phyloP scores from a whole-genome alignment of 2,329 filamentous ascomycete species.

The Arthrobotrys megalospora region DNA sequence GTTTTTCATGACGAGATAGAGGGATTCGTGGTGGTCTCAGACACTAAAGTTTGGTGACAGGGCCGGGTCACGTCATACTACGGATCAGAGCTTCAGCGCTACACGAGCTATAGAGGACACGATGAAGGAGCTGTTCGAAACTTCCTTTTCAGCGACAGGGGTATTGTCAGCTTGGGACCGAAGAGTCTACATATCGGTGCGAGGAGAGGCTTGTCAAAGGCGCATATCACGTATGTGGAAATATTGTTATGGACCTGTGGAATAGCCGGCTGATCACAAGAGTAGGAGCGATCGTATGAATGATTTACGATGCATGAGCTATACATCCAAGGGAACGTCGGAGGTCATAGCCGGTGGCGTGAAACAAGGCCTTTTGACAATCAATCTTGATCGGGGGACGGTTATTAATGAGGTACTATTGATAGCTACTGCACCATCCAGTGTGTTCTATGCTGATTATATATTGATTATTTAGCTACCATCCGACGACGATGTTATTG shows the following conservation, averaged over 20 bases:
- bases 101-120: constrained; percentile 91
- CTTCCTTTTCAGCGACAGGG: constrained; percentile 90
- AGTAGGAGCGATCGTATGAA: constrained; percentile 77
- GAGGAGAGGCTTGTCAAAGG: constrained; percentile 84
- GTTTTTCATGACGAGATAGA: constrained; percentile 50
- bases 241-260: not conserved
- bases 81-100: constrained; percentile 85
- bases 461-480: constrained; percentile 71
- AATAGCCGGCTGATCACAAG: not conserved
- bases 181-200: constrained; percentile 90
- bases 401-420: constrained; percentile 76
- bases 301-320: constrained; percentile 94
- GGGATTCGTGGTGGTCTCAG: constrained; percentile 28
- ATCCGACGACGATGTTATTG: constrained; percentile 83
- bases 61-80: constrained; percentile 91
- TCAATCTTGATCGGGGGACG: constrained; percentile 80
- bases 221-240: constrained; percentile 81
- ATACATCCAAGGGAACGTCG: constrained; percentile 85
- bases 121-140: constrained; percentile 84
- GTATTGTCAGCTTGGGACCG: constrained; percentile 86
- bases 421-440: not conserved
- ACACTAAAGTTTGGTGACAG: constrained; percentile 69
- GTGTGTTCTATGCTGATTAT: not conserved
- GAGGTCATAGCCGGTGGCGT: constrained; percentile 86
- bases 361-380: constrained; percentile 86